A percentile compares a stretch with the other conserved stretches of the same genome.
phyloP scores from a whole-genome alignment of 148 eudicot genomes.

The Rhododendron simsii region DNA sequence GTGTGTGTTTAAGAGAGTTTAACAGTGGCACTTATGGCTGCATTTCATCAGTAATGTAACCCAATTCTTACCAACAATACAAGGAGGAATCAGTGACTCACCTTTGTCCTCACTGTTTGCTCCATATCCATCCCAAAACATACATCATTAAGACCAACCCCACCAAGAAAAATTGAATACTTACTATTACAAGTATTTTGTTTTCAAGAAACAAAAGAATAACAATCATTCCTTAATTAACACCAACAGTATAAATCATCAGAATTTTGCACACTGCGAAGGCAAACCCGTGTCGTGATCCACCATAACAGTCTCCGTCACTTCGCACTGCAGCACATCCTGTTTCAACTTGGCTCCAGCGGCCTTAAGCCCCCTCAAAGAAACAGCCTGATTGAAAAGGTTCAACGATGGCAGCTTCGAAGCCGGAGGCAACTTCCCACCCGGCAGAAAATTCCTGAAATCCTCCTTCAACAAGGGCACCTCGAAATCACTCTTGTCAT shows the following conservation, averaged over 20 bases:
- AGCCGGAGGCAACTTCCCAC: constrained; percentile 83
- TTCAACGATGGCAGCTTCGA: constrained; percentile 74
- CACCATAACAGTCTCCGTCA: constrained; percentile 48
- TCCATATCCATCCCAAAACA: background rate
- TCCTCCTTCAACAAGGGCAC: constrained; percentile 76
- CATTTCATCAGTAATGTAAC: background rate
- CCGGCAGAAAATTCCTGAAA: constrained; percentile 56
- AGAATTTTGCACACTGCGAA: constrained; percentile 60
- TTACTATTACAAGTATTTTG: background rate
- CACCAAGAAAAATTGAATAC: background rate
- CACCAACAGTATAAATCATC: constrained; percentile 15
- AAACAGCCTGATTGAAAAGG: constrained; percentile 81
- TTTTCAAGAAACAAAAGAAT: constrained; percentile 1
- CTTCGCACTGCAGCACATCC: constrained; percentile 70
- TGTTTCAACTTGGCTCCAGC: constrained; percentile 84
- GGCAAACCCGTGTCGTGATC: constrained; percentile 81
- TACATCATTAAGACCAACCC: background rate
- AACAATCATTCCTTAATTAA: background rate
- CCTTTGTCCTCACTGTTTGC: background rate
- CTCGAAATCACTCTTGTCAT: constrained; percentile 81
- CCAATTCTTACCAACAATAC: background rate
- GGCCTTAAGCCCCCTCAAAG: constrained; percentile 75
- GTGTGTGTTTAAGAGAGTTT: background rate
- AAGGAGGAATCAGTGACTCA: background rate
- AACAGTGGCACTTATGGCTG: constrained; percentile 5